Percentiles rank a stretch among this genome's conserved stretches.
These are phyloP conservation scores for Adansonia rubrostipa DNA, from an alignment of 441 rosid species.

Conservation along the genomic window DNA sequence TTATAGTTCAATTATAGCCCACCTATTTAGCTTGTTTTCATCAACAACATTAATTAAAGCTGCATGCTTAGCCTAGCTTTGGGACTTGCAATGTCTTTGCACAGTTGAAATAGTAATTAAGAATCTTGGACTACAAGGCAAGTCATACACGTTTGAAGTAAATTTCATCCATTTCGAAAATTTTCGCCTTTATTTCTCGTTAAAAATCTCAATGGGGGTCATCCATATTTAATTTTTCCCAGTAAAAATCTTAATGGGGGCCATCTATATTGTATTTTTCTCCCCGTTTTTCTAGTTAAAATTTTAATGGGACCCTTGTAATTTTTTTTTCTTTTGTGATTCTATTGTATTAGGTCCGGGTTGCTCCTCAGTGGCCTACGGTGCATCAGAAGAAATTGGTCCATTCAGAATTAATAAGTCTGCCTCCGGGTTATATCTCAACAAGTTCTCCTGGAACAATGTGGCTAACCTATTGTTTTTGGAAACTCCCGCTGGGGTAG, in stretches of 20 bases:
- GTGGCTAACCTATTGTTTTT: slow-evolving; percentile 85
- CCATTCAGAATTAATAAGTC: slow-evolving; percentile 90
- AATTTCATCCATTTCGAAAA: not conserved
- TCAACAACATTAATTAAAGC: slow-evolving; percentile 24
- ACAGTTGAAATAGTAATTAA: not conserved
- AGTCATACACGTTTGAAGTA: not conserved
- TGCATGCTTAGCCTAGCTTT: slow-evolving; percentile 7
- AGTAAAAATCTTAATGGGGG: too few species aligned
- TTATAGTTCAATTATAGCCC: slow-evolving; percentile 27
- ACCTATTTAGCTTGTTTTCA: slow-evolving; percentile 38
- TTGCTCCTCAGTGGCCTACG: slow-evolving; percentile 97
- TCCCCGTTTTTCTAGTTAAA: not conserved
- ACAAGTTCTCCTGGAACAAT: slow-evolving; percentile 90
- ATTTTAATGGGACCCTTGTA: not conserved
- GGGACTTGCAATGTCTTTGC: not conserved
- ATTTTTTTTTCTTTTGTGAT: not conserved
- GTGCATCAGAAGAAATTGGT: slow-evolving; percentile 89
- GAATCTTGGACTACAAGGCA: not conserved
- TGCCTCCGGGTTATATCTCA: slow-evolving; percentile 72
- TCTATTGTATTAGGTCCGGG: slow-evolving; percentile 67
- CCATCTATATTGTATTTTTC: not conserved
- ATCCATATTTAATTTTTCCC: not conserved
- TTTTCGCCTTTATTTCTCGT: not conserved
- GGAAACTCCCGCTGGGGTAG: slow-evolving; percentile 98
- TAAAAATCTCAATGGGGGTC: not conserved